phyloP scores from a whole-genome alignment of 495 filamentous ascomycete genomes.

The Aspergillus incahuasiensis region DNA sequence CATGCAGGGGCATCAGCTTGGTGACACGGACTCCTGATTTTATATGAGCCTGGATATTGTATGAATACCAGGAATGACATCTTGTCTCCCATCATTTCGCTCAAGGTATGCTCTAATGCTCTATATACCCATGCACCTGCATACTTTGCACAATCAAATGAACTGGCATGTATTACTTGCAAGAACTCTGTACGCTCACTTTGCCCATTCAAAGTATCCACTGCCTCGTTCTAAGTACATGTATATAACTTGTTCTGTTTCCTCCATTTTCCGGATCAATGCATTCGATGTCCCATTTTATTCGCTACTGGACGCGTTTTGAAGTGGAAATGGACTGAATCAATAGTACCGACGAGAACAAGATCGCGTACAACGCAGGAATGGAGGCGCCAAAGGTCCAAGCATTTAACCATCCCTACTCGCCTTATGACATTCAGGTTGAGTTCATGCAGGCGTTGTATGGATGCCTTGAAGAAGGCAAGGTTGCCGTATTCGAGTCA shows the following conservation, averaged over 20 bases:
- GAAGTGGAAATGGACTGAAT: neutral
- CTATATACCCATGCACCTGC: neutral
- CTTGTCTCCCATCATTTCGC: neutral
- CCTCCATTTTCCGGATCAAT: neutral
- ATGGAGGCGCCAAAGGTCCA: constrained; percentile 24
- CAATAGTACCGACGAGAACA: neutral
- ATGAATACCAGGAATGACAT: neutral
- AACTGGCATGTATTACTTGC: too few species aligned
- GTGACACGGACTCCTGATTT: neutral
- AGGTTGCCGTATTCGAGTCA: constrained; percentile 87
- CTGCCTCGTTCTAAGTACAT: neutral
- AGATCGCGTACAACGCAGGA: neutral
- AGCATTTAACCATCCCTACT: constrained; percentile 88
- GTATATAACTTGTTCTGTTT: neutral
- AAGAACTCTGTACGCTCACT: too few species aligned
- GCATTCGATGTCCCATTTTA: neutral
- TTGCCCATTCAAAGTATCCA: too few species aligned
- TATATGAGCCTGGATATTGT: neutral
- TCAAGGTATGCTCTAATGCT: constrained; percentile 1
- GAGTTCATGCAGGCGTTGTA: constrained; percentile 90
- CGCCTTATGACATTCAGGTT: constrained; percentile 85
- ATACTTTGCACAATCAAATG: too few species aligned
- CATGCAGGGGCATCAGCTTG: constrained; percentile 1
- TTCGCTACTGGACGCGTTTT: neutral
- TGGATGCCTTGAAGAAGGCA: constrained; percentile 69